Base-by-base conservation (phyloP, 2,329 filamentous ascomycete genomes). In the Cytospora leucostoma region DNA sequence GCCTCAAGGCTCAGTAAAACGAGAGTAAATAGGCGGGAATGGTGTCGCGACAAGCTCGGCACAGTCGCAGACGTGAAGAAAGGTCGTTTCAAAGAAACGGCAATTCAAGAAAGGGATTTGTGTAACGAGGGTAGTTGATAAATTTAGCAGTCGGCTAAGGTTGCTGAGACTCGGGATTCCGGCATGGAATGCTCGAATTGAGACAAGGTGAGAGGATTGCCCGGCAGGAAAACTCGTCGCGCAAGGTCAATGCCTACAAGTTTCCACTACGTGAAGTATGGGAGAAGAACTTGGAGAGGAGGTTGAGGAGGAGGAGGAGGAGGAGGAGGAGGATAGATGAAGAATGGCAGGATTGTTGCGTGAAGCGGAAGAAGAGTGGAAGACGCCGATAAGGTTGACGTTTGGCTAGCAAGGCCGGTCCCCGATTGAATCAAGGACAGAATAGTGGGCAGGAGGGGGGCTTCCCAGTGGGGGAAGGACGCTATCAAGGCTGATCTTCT, bases 91-190 rank as follows among this genome's bases (percentile, higher is more conserved):
- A 57, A 53, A 13, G 33, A 32, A 44, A 59, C 17, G 35, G 33
- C 53, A 33, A 53, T n/a, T n/a, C 38, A 47, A 50, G 50, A 47
- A 62, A 52, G 15, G 56, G 51, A 63, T 50, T 17, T 57, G 59
- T 61, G 59, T 61, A 66, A 66, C 64, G 64, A 66, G 61, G 47
- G 61, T 52, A 64, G 53, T 61, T 19, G 44, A 47, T 47, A 47
- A 21, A 47, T 11, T 47, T 47, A 47, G 44, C 19, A 44, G 40
- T 15, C 17, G 35, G 40, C 40, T 19, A 19, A 47, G 59, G 59
- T 61, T 61, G 58, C 40, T 55, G 51, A 61, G 32, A 55, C 32
- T 33, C 35, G 50, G 54, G 51, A 55, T 33, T 15, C 40, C 32
- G 51, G 49, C 32, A 17, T 40, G 40, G 54, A 61, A 37, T 2